Base-by-base conservation (phyloP, 768 basidiomycete genomes). In the Dioszegia hungarica region DNA sequence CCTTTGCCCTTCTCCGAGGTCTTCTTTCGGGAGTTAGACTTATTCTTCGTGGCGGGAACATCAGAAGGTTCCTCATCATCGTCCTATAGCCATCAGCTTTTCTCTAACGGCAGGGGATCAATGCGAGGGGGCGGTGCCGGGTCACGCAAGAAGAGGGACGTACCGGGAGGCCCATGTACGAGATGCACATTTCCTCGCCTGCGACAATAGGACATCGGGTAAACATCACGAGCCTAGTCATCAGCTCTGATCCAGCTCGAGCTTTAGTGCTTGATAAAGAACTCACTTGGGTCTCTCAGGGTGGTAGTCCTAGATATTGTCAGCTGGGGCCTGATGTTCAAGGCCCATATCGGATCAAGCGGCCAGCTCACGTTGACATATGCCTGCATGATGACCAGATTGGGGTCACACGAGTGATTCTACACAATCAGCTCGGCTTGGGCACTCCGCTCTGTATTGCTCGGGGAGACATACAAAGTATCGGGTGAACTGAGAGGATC, bases 381-480 rank as follows among this genome's bases (percentile, higher is more conserved):
- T 41, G 83, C 85, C 0, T 88, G 79, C n/a, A 81, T 80, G 20
- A 91, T 81, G 5, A 72, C 71, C 61, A 86, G 85, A 69, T 94
- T 95, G 0, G 91, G 91, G 55, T 90, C 86, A 66, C 92, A 94
- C 17, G 87, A 90, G 63, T 95, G 90, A 62, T 94, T 95, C 90
- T 92, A 43, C 57, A 2, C 27, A 24, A 25, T 54, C 41, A 64
- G 34, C 45, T 25, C n/a, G n/a, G n/a, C n/a, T n/a, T n/a, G n/a
- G n/a, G 12, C 22, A 29, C 19, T 17, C 22, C 3, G 12, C 22
- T 1, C 20, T 22, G 36, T 34, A 19, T 8, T 28, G 29, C 4
- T 48, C 33, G 29, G 24, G 34, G 11, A 27, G 22, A 79, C 83
- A 67, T 70, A 89, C 90, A 64, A 93, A 76, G 67, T 89, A 94